Percentiles rank a stretch among this genome's conserved stretches.
These are phyloP conservation scores for Martiniozyma abietophila DNA, from an alignment of 805 yeast genomes.

Conservation along the genomic window DNA sequence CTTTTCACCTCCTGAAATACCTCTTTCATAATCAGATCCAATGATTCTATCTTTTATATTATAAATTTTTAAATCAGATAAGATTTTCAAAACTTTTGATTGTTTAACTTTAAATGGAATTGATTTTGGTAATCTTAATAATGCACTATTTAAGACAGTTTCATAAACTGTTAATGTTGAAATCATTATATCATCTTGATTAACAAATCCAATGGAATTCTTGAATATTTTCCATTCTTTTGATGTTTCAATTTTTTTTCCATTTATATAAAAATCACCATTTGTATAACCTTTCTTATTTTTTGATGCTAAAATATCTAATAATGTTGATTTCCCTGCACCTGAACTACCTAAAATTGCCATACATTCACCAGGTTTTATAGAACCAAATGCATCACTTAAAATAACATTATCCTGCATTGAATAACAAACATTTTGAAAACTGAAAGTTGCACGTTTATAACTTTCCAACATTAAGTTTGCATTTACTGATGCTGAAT, in stretches of 20 bases:
- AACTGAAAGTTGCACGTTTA: conserved; percentile 64
- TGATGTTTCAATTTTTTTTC: conserved; percentile 21
- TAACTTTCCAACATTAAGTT: conserved; percentile 37
- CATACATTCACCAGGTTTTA: conserved; percentile 56
- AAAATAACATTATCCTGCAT: conserved; percentile 49
- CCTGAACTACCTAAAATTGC: conserved; percentile 81
- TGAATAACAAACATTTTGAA: conserved; percentile 59
- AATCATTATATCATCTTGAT: conserved; percentile 68
- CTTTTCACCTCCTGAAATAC: conserved; percentile 74
- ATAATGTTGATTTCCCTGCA: conserved; percentile 62
- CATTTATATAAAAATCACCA: conserved; percentile 39
- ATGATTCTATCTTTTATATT: conserved; percentile 63
- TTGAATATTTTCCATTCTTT: conserved; percentile 24
- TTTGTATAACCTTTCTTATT: conserved; percentile 23
- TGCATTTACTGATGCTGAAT: conserved; percentile 12
- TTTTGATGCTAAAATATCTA: conserved; percentile 38
- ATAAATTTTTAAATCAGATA: conserved; percentile 66
- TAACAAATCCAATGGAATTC: conserved; percentile 61
- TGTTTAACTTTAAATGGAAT: conserved; percentile 30
- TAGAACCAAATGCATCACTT: conserved; percentile 60
- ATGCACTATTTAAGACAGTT: conserved; percentile 65
- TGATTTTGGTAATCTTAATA: conserved; percentile 36
- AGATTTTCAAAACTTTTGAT: conserved; percentile 46
- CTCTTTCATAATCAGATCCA: conserved; percentile 51
- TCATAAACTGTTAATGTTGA: conserved; percentile 71